A percentile compares a stretch with the other conserved stretches of the same genome.
These are phyloP conservation scores for Rhizopus microsporus DNA, from an alignment of 371 early-diverging fungal species.

Conservation along the genomic window DNA sequence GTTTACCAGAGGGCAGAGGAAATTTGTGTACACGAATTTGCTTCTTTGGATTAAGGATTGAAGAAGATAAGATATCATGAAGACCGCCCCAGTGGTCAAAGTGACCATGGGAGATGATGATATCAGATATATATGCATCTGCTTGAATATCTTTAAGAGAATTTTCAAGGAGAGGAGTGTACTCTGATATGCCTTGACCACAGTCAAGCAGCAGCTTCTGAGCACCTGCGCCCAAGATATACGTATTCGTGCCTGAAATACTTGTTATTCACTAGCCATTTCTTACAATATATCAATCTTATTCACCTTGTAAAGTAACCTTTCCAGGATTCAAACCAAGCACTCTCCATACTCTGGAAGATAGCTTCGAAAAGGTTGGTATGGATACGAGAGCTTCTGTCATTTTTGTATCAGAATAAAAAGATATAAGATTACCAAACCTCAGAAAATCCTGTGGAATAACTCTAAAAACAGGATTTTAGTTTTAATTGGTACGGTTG, in stretches of 20 bases:
- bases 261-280: background rate
- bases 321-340: constrained; percentile 77
- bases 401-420: constrained; percentile 5
- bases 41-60: constrained; percentile 14
- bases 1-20: constrained; percentile 24
- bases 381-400: constrained; percentile 19
- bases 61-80: constrained; percentile 45
- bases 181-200: constrained; percentile 79
- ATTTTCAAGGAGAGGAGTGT: constrained; percentile 50
- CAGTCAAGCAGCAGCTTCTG: constrained; percentile 77
- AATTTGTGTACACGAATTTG: constrained; percentile 39
- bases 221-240: constrained; percentile 79
- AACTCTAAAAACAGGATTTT: too few species aligned
- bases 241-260: constrained; percentile 80
- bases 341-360: constrained; percentile 56
- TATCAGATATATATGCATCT: constrained; percentile 63
- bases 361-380: constrained; percentile 49
- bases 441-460: too few species aligned
- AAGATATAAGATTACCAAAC: too few species aligned
- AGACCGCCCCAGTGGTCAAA: constrained; percentile 80
- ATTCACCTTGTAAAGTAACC: constrained; percentile 73
- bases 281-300: background rate
- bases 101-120: constrained; percentile 88
- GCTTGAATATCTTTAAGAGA: constrained; percentile 49
- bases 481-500: too few species aligned